Base-by-base conservation (phyloP, 2,329 filamentous ascomycete genomes). In the Pestalotiopsis fici region DNA sequence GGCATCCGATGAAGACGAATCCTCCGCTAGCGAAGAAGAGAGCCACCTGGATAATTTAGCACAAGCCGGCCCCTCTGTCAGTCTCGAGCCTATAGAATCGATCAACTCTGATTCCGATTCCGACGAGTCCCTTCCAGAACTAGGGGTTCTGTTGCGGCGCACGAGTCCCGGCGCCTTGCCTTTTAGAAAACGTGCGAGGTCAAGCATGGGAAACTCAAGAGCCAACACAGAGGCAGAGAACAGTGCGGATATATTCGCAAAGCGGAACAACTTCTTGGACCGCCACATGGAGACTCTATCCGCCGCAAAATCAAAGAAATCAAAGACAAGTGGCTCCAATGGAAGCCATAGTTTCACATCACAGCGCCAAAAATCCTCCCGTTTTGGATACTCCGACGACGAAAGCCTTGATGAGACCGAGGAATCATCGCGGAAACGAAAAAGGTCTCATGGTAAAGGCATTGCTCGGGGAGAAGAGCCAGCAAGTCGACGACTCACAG, bases 401-500 rank as follows among this genome's bases (percentile, higher is more conserved):
- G 67, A 60, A 12, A 66, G 13, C 23, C 27, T 18, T 27, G 64
- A 65, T 18, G 57, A 59, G 21, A 62, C 64, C n/a, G 39, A 39
- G 3, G 66, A 67, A 28, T 57, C 66, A 23, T 23, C 21, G 3
- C 23, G 25, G 28, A 64, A 64, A 43, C 21, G 39, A 23, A 55
- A 54, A 13, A 43, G 47, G 27, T 27, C 54, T 18, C 59, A 59
- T 23, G 54, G 63, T n/a, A 35, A 59, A 59, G 47, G 50, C 3
- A 31, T 37, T 43, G 43, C 39, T 5, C 9, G 35, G 21, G 60
- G 67, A 63, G 50, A 68, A 72, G 67, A 69, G 64, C 28, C 15
- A 21, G 39, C 69, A 66, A 39, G 69, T 57, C 15, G 62, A 55
- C 39, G 72, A 66, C 25, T 60, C 39, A 6, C 65, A 60, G 3